These are phyloP conservation scores for Sporothrix euskadiensis DNA, from an alignment of 2,329 filamentous ascomycete species.

Conservation along the genomic window DNA sequence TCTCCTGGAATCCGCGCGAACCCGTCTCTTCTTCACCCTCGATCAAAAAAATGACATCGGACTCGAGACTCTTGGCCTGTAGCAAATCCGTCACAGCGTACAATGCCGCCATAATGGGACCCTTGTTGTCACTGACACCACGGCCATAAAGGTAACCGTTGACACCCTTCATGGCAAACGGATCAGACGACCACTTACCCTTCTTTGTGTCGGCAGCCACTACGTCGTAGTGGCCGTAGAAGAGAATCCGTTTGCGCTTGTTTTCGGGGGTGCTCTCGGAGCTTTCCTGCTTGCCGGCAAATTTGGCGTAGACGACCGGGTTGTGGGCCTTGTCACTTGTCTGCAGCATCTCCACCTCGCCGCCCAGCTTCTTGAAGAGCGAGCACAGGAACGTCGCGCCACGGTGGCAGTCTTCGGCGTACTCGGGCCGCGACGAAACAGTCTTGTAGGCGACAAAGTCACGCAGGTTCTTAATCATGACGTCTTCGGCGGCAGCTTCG, in stretches of 20 bases:
- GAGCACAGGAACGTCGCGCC: slow-evolving; percentile 88
- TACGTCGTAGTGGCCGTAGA: slow-evolving; percentile 98
- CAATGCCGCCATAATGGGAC: slow-evolving; percentile 88
- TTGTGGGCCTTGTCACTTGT: slow-evolving; percentile 74
- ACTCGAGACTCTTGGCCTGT: slow-evolving; percentile 77
- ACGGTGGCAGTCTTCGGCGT: slow-evolving; percentile 86
- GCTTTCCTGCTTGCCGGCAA: slow-evolving; percentile 67
- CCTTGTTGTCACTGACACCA: slow-evolving; percentile 97
- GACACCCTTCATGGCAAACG: slow-evolving; percentile 83
- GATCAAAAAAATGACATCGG: slow-evolving; percentile 90
- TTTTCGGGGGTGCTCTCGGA: slow-evolving; percentile 50
- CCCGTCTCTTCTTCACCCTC: slow-evolving; percentile 97
- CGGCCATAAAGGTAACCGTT: slow-evolving; percentile 94
- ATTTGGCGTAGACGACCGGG: slow-evolving; percentile 89
- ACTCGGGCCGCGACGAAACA: slow-evolving; percentile 81
- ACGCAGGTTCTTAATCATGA: slow-evolving; percentile 69
- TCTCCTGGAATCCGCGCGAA: slow-evolving; percentile 84
- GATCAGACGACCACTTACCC: slow-evolving; percentile 81
- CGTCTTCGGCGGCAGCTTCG: slow-evolving; percentile 50
- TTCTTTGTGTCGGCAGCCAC: slow-evolving; percentile 83
- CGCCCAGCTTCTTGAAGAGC: slow-evolving; percentile 89
- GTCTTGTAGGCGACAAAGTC: slow-evolving; percentile 92
- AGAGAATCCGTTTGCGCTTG: slow-evolving; percentile 80
- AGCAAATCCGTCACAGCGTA: slow-evolving; percentile 90
- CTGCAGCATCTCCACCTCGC: slow-evolving; percentile 85